Conservation (phyloP, 2,329 filamentous ascomycete species). For the Penicillium oxalicum region DNA sequence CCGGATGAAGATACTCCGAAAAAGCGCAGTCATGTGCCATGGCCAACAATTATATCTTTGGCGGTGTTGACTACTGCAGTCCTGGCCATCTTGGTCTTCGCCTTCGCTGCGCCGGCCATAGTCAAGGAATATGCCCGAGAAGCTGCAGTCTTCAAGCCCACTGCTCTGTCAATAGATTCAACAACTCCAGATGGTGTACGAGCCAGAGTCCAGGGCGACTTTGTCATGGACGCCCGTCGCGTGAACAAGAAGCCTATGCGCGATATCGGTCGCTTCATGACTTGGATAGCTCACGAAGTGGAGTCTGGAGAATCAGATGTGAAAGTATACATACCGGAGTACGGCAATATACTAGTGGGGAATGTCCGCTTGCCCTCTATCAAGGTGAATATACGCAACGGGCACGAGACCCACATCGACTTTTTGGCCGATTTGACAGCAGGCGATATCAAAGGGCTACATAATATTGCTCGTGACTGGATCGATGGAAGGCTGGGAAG, state of each 20-base stretch:
- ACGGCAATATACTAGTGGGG: slow-evolving; percentile 69
- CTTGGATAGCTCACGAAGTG: slow-evolving; percentile 71
- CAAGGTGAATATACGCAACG: slow-evolving; percentile 69
- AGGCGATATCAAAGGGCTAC: slow-evolving; percentile 70
- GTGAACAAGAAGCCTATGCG: slow-evolving; percentile 67
- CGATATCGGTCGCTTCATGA: slow-evolving; percentile 69
- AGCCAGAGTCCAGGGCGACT: slow-evolving; percentile 74
- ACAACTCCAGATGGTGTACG: slow-evolving; percentile 73
- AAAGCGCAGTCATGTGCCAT: slow-evolving; percentile 45
- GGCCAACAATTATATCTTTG: slow-evolving; percentile 75
- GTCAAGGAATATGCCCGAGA: slow-evolving; percentile 82
- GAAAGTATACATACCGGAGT: slow-evolving; percentile 75
- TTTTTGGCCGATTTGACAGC: slow-evolving; percentile 70
- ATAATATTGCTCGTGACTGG: slow-evolving; percentile 80
- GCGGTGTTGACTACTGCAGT: slow-evolving; percentile 56
- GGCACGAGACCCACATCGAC: slow-evolving; percentile 69
- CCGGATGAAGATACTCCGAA: slow-evolving; percentile 15
- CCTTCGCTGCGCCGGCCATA: slow-evolving; percentile 72
- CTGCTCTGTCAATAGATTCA: slow-evolving; percentile 75
- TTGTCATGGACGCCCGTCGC: slow-evolving; percentile 70
- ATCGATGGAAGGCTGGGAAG: slow-evolving; percentile 68
- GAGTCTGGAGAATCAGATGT: slow-evolving; percentile 68
- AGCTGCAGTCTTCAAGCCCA: slow-evolving; percentile 75
- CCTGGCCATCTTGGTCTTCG: slow-evolving; percentile 65
- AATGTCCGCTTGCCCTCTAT: slow-evolving; percentile 70